A percentile compares a stretch with the other conserved stretches of the same genome.
Evolutionary conservation across 2,329 filamentous ascomycete genomes (phyloP).

Genomic region (Rutstroemia sydowiana): DNA sequence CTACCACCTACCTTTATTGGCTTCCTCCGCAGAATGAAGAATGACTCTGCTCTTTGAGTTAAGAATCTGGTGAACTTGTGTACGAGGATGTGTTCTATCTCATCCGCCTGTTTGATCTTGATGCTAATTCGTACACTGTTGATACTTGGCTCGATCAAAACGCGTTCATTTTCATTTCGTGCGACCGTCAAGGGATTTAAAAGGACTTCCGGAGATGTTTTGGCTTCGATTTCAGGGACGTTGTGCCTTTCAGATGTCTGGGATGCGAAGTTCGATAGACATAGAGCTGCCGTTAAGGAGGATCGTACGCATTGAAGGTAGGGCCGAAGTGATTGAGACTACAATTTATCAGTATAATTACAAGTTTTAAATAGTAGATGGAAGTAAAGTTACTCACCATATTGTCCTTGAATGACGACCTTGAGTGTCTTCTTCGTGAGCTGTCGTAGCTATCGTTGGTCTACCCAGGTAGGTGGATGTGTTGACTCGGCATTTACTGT

Average conservation of each 20-base stretch:
- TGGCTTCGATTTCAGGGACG: conserved; percentile 93
- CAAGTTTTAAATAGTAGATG: background rate
- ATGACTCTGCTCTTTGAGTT: conserved; percentile 91
- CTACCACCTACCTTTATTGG: conserved; percentile 68
- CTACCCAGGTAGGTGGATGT: conserved; percentile 10
- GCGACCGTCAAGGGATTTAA: conserved; percentile 85
- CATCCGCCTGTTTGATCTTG: conserved; percentile 98
- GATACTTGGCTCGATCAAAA: conserved; percentile 91
- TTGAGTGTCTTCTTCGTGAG: conserved; percentile 3
- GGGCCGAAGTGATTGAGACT: conserved; percentile 94
- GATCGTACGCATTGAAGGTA: conserved; percentile 95
- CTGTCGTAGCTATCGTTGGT: too few species aligned
- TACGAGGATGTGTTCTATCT: conserved; percentile 96
- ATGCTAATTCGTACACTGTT: conserved; percentile 97
- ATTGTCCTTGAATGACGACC: conserved; percentile 1
- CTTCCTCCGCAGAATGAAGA: conserved; percentile 93
- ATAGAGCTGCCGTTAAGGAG: conserved; percentile 87
- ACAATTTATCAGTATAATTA: background rate
- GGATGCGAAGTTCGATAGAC: conserved; percentile 93
- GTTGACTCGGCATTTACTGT: conserved; percentile 10
- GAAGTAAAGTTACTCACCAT: conserved; percentile 9
- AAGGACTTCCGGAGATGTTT: conserved; percentile 86
- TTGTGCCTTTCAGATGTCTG: conserved; percentile 96
- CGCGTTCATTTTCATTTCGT: conserved; percentile 93
- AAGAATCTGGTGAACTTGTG: conserved; percentile 98